Evolutionary conservation across 1,284 basidiomycete genomes (phyloP).

Genomic region (Volvariella surrecta): DNA sequence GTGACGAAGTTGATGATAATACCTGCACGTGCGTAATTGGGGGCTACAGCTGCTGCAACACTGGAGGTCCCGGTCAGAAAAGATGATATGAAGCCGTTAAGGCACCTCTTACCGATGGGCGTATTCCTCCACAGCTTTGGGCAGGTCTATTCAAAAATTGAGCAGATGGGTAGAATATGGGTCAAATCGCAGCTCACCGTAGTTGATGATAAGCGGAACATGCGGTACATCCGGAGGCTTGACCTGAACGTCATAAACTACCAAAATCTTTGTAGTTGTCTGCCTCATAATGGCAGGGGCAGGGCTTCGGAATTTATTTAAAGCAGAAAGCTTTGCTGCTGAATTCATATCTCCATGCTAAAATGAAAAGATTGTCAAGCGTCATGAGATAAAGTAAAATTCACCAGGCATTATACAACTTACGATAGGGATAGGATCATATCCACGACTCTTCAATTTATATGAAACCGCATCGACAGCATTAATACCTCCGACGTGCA

Average conservation of each 20-base stretch:
- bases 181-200: constrained; percentile 40
- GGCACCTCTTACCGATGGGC: constrained; percentile 65
- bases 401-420: not conserved
- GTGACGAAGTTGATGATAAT: constrained; percentile 95
- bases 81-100: constrained; percentile 3
- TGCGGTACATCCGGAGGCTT: constrained; percentile 86
- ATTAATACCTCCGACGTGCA: constrained; percentile 84
- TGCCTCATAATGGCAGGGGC: constrained; percentile 51
- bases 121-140: constrained; percentile 93
- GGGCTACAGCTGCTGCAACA: constrained; percentile 75
- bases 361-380: constrained; percentile 6
- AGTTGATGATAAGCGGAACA: constrained; percentile 88
- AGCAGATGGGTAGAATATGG: not conserved
- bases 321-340: constrained; percentile 67
- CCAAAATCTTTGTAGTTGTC: constrained; percentile 63
- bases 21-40: constrained; percentile 74
- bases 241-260: constrained; percentile 87
- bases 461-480: constrained; percentile 83
- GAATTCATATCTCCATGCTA: constrained; percentile 85
- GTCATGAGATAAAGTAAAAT: not conserved
- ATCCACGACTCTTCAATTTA: constrained; percentile 77
- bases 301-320: constrained; percentile 71
- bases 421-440: constrained; percentile 81
- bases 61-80: constrained; percentile 26
- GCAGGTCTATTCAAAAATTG: constrained; percentile 57